Conservation (phyloP, 1,139 yeast species). For the Geotrichum siamense region DNA sequence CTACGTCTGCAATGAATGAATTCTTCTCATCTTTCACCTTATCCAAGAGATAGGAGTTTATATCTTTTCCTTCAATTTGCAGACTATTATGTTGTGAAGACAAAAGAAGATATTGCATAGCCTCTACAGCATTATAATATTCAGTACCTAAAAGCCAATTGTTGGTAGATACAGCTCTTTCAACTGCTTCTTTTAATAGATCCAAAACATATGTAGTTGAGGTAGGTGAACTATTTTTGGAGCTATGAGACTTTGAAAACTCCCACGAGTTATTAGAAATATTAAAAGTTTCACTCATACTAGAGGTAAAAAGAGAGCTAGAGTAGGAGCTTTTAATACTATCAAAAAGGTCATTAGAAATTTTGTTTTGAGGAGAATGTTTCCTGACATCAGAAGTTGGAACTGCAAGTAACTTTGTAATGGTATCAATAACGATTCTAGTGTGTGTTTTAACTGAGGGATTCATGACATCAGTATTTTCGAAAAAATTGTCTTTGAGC, state of each 20-base stretch:
- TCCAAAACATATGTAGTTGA: constrained; percentile 19
- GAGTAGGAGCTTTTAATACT: background rate
- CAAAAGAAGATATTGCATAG: constrained; percentile 22
- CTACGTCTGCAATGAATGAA: constrained; percentile 17
- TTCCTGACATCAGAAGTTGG: background rate
- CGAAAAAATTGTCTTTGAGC: constrained; percentile 7
- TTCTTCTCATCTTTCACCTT: constrained; percentile 22
- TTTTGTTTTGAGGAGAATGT: too few relatives aligned
- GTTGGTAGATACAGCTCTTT: constrained; percentile 23
- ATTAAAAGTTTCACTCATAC: background rate
- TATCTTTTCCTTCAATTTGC: constrained; percentile 8
- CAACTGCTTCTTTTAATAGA: constrained; percentile 22
- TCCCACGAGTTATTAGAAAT: background rate
- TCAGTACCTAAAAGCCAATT: constrained; percentile 26
- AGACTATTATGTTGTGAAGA: constrained; percentile 9
- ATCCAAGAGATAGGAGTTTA: constrained; percentile 23
- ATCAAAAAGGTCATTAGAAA: background rate
- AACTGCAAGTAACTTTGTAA: background rate
- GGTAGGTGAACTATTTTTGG: background rate
- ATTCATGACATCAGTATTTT: background rate
- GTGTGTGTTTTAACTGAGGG: background rate
- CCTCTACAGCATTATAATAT: constrained; percentile 23
- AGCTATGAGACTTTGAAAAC: background rate
- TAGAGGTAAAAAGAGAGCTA: background rate
- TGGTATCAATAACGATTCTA: background rate